Base-by-base conservation (phyloP, 345 rosid genomes). In the Pugionium dolabratum region DNA sequence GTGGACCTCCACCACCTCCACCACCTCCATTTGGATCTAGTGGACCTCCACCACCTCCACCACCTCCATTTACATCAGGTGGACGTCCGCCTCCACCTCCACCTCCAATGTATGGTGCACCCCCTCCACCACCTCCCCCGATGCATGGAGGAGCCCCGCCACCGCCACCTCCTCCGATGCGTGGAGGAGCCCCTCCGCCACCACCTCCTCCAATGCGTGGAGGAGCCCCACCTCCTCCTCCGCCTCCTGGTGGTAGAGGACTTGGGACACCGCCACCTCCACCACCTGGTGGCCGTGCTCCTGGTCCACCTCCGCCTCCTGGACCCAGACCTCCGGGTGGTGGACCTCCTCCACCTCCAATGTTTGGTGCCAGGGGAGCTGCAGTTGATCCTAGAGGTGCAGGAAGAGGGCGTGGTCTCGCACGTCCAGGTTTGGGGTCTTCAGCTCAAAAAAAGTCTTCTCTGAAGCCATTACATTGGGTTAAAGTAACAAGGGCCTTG, bases 381-480 rank as follows among this genome's bases (percentile, higher is more conserved):
- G 74, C 74, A 62, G 50, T 61, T 69, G 80, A 68, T 71, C 73
- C 75, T n/a, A 71, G 61, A 69, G 78, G 78, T 69, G 72, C 79
- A 1, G 96, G 89, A 69, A 85, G 93, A 78, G 95, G 95, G 48
- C 86, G 87, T 71, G 99, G 97, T 34, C 18, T 18, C 18, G 29
- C 80, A 44, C 86, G 87, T 48, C 75, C 82, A 42, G 75, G 75
- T 54, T 64, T 68, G 36, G 78, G 67, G 49, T 76, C 75, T 42
- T n/a, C 75, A 66, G 86, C 88, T 70, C 79, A 80, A 6, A 80
- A 80, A 69, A 86, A 88, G 78, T 91, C 97, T 75, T 84, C 95
- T 35, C 79, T 95, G 72, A 95, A 95, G 82, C 99, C 99, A 64
- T 62, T 95, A 62, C 99, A 91, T 52, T 95, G 97, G 99, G 88